Percentiles rank a stretch among this genome's conserved stretches.
These are phyloP conservation scores for Sanghuangporus baumii DNA, from an alignment of 1,284 basidiomycete genomes.

Conservation along the genomic window DNA sequence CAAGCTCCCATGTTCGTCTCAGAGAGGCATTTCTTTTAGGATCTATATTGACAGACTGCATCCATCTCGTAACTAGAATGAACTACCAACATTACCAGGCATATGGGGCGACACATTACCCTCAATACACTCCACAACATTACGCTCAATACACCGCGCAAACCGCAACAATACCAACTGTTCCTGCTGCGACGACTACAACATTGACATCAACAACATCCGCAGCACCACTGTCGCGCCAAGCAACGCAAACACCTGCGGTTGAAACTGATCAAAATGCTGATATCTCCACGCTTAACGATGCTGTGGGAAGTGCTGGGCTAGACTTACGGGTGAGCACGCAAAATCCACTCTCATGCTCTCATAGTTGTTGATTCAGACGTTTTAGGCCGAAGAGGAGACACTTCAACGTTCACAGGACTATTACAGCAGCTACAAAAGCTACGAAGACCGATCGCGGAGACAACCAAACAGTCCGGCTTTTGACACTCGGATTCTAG, in stretches of 20 bases:
- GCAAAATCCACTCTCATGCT: background rate
- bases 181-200: slow-evolving; percentile 24
- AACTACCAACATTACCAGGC: slow-evolving; percentile 38
- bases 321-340: slow-evolving; percentile 66
- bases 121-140: slow-evolving; percentile 39
- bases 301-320: slow-evolving; percentile 77
- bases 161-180: slow-evolving; percentile 26
- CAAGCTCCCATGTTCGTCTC: slow-evolving; percentile 33
- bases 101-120: slow-evolving; percentile 37
- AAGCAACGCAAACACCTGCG: slow-evolving; percentile 17
- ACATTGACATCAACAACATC: slow-evolving; percentile 19
- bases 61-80: slow-evolving; percentile 26
- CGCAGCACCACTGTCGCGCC: slow-evolving; percentile 15
- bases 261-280: slow-evolving; percentile 37
- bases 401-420: slow-evolving; percentile 62
- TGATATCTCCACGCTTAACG: slow-evolving; percentile 72
- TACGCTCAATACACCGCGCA: slow-evolving; percentile 43
- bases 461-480: slow-evolving; percentile 62
- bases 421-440: slow-evolving; percentile 49
- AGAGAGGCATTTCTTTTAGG: background rate
- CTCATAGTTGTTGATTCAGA: background rate
- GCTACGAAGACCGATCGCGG: slow-evolving; percentile 65
- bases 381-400: slow-evolving; percentile 68
- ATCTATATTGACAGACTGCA: background rate
- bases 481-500: slow-evolving; percentile 59